Evolutionary conservation across 164 flowering plant species (phyloP), one percentile per base, ranked within the genome.

Genomic region (Tetracentron sinense): DNA sequence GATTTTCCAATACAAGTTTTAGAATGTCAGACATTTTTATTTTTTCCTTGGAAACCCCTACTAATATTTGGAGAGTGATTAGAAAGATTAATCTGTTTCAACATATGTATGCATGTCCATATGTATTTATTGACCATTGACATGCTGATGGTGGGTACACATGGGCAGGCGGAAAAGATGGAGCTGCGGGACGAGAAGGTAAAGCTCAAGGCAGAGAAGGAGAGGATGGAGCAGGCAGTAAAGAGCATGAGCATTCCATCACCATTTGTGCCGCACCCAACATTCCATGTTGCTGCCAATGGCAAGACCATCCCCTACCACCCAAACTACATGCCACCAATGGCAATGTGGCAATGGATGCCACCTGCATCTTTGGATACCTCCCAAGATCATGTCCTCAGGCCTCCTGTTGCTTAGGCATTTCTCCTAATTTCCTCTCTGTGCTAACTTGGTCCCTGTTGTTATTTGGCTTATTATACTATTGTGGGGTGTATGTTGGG

Each of bases 281-380:
- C 65, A 54, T 67, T 42, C 62, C 71, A 53, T 59, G 47, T 63
- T 12, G 10, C 59, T 1, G 63, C 60, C 21, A 44, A 68, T 51
- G 53, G 53, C 16, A 66, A 69, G 47, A 23, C 58, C 30, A 47
- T 69, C 7, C 57, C 62, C 7, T 69, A 55, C 22, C 55, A 50
- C 21, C 7, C 67, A n/a, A 60, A 51, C 48, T 69, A 65, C 63
- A 53, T 59, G 20, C 52, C 38, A 27, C 62, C 63, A 14, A 56
- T 61, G 48, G 55, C 64, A 27, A 72, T 76, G 76, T 69, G 74
- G 75, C 75, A 75, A 62, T 75, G 79, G 79, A 66, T 72, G 64
- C 51, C 79, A 1, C 71, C 79, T 1, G 67, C 79, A 25, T 47
- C 64, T n/a, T 23, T 72, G 38, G 79, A 75, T 60, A 75, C 78